Evolutionary conservation across 305 asterid genomes (phyloP), one percentile per base, ranked within the genome.

Genomic region (Andrographis paniculata): DNA sequence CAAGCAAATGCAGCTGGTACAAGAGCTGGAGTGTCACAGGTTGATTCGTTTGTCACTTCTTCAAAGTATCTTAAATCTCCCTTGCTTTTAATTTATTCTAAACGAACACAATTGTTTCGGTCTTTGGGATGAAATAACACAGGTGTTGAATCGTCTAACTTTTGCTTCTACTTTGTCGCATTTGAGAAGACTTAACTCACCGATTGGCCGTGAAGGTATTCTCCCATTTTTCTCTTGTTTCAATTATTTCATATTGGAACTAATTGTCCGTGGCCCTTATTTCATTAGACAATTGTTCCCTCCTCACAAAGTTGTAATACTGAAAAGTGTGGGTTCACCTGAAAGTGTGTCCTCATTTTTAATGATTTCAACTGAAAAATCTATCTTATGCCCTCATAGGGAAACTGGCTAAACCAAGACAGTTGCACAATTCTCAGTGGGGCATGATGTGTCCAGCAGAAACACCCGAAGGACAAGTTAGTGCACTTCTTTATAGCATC

Each of bases 401-500:
- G 43, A 91, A 91, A 69, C 76, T 91, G 74, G 99, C 99, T 36
- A 86, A 86, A 67, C 99, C 96, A 15, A 80, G 99, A 76, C 99
- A 91, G 76, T 62, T 91, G 69, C 99, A 91, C 69, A 91, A 91
- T 68, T 91, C 99, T 7, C 99, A 92, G 50, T 92, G 99, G 99
- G 99, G 99, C 69, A 92, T 92, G 99, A 87, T 92, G 96, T 92
- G 99, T 67, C 96, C 99, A 44, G 96, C 94, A 20, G 99, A 92
- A 79, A 92, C 99, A 45, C 99, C 99, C 46, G 99, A 87, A 68
- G 99, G 99, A 66, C 96, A 87, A 66, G 99, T n/a, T n/a, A n/a
- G n/a, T n/a, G n/a, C n/a, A n/a, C n/a, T n/a, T n/a, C n/a, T n/a
- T n/a, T 83, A 23, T 8, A 23, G 8, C 8, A 23, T 3, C 8